Evolutionary conservation across 208 protist species (phyloP).

Genomic region (Wallacemonas sp.): DNA sequence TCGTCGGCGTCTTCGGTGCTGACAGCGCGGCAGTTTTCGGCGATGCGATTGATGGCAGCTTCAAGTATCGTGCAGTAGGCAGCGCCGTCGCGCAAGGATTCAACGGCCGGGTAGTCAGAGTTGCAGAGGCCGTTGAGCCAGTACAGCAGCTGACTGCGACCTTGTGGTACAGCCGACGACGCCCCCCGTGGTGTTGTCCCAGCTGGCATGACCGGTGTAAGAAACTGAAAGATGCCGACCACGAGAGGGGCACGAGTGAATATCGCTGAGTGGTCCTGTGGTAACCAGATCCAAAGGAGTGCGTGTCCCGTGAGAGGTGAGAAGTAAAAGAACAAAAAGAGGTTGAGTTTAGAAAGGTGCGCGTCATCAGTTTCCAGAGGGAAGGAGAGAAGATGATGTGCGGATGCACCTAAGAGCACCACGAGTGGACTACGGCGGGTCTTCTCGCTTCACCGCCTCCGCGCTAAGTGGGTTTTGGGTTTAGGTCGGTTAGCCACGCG

Average conservation of each 20-base stretch:
- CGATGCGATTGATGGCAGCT: slow-evolving; percentile 56
- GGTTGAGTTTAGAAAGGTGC: no score
- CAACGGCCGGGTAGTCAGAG: slow-evolving; percentile 72
- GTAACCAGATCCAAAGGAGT: no score
- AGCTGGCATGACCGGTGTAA: background rate
- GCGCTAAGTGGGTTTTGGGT: background rate
- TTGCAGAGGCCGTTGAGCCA: slow-evolving; percentile 85
- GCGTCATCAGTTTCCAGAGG: no score
- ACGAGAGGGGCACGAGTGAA: no score
- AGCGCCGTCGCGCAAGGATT: slow-evolving; percentile 76
- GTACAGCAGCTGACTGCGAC: slow-evolving; percentile 63
- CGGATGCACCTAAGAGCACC: no score
- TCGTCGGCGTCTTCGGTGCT: slow-evolving; percentile 24
- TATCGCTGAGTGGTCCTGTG: no score
- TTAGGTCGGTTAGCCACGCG: no score
- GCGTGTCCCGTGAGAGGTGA: no score
- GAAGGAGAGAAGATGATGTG: no score
- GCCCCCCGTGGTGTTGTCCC: background rate
- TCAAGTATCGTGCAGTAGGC: slow-evolving; percentile 84
- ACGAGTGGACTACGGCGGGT: no score
- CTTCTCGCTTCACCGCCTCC: no score
- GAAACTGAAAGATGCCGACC: no score
- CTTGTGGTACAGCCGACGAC: slow-evolving; percentile 24
- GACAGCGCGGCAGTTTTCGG: slow-evolving; percentile 46
- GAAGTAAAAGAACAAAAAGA: background rate